Conservation (phyloP, 192 early-diverging fungal genomes). For the Phlyctochytrium planicorne region DNA sequence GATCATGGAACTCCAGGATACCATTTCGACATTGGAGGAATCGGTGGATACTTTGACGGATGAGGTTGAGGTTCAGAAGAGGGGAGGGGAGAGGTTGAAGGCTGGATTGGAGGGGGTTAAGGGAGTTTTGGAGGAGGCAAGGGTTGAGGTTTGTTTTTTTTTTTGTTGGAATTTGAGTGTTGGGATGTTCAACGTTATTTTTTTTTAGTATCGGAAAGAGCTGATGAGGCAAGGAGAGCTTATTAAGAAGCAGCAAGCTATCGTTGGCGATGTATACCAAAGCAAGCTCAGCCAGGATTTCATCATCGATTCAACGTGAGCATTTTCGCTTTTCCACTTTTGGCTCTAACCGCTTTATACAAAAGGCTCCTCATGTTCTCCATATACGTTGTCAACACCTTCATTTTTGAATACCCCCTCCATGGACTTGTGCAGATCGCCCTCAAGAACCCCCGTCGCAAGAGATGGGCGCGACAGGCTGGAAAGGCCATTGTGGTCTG, state of each 20-base stretch:
- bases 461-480: constrained; percentile 27
- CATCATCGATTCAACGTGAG: constrained; percentile 33
- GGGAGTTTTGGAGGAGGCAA: constrained; percentile 27
- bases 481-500: constrained; percentile 28
- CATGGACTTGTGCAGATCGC: constrained; percentile 22
- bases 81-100: constrained; percentile 11
- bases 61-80: constrained; percentile 13
- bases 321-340: background rate
- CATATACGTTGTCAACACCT: constrained; percentile 37
- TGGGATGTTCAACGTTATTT: background rate
- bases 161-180: no score
- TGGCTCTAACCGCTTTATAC: background rate
- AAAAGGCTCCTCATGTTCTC: constrained; percentile 26
- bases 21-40: constrained; percentile 31
- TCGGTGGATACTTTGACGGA: constrained; percentile 12
- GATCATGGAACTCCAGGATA: constrained; percentile 40
- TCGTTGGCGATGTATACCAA: constrained; percentile 34
- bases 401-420: constrained; percentile 37
- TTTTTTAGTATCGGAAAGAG: constrained; percentile 37
- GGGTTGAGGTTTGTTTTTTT: constrained; percentile 29
- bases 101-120: constrained; percentile 13
- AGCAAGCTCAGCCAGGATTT: constrained; percentile 42
- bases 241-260: constrained; percentile 27
- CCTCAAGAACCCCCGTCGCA: constrained; percentile 9
- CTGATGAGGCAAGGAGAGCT: constrained; percentile 31